Evolutionary conservation across 495 filamentous ascomycete genomes (phyloP).

Genomic region (Aspergillus ostianus): DNA sequence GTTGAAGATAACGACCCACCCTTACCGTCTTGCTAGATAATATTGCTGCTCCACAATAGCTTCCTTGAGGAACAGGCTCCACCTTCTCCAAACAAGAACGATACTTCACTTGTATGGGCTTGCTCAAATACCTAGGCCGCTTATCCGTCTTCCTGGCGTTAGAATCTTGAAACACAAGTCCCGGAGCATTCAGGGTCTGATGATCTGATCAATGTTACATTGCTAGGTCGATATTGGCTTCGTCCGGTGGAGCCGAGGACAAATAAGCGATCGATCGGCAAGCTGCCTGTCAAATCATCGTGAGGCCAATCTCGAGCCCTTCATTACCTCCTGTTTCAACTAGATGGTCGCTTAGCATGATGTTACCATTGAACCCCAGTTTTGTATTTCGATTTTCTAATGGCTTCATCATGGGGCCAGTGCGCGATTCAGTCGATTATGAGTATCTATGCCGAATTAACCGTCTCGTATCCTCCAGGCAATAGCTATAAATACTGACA

Average conservation of each 20-base stretch:
- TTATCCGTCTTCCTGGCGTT: no score
- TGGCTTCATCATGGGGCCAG: neutral
- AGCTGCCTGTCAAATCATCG: constrained; percentile 4
- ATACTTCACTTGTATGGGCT: neutral
- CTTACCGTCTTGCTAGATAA: no score
- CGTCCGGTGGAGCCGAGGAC: neutral
- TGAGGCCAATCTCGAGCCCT: neutral
- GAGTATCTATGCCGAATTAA: no score
- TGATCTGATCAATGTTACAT: neutral
- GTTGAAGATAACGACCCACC: no score
- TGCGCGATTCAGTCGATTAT: neutral
- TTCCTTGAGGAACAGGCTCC: neutral
- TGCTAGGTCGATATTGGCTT: neutral
- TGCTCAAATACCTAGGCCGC: neutral
- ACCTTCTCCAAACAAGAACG: neutral
- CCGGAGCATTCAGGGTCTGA: neutral
- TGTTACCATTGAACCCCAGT: neutral
- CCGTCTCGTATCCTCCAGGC: no score
- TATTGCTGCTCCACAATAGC: neutral
- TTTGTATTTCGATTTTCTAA: neutral
- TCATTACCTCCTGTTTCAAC: neutral
- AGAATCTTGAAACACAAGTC: no score
- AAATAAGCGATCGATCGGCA: neutral
- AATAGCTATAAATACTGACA: neutral
- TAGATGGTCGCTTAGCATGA: neutral